Evolutionary conservation across 169 alveolate genomes (phyloP), one percentile per base, ranked within the genome.

Genomic region (Plasmodium billcollinsi): DNA sequence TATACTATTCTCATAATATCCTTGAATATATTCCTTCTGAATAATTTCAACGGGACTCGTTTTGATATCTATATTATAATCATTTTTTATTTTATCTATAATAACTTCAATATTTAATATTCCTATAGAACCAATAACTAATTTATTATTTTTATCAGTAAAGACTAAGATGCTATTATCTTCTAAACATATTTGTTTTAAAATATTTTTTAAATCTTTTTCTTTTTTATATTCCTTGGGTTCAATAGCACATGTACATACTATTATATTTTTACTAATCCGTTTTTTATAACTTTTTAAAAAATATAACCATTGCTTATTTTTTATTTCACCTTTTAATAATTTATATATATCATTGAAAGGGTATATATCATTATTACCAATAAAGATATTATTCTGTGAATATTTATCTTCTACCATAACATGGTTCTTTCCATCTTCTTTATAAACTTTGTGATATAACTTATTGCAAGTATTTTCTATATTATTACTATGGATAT

Each of bases 91-190:
- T 72, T 86, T 86, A 39, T 86, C 92, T 54, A 86, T 15, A 14
- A 75, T 73, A 14, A 86, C 92, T 86, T 86, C 88, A 12, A 86
- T 86, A 73, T 86, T 86, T 72, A 86, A 26, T 3, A 86, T 86
- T 5, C 92, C 92, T 45, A 86, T 86, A 4, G 92, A 86, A 3
- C 92, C 92, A 72, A 86, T 86, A 50, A 86, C 47, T 56, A 86
- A 33, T 21, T 86, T 70, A 33, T 73, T 29, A 71, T 62, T 86
- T 43, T 72, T 73, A 52, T 86, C 66, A 61, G 75, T 72, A 54
- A 71, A 86, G 2, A 73, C 20, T 2, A 21, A 26, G 8, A 86
- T 86, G 24, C 92, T 86, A 20, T 86, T 86, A 72, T 86, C 92
- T 86, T 86, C 92, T 66, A 86, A 8, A 49, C 92, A 86, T 50